Evolutionary conservation across 1,139 yeast species (phyloP), one percentile per base, ranked within the genome.

Genomic region (Taphrina sp.): DNA sequence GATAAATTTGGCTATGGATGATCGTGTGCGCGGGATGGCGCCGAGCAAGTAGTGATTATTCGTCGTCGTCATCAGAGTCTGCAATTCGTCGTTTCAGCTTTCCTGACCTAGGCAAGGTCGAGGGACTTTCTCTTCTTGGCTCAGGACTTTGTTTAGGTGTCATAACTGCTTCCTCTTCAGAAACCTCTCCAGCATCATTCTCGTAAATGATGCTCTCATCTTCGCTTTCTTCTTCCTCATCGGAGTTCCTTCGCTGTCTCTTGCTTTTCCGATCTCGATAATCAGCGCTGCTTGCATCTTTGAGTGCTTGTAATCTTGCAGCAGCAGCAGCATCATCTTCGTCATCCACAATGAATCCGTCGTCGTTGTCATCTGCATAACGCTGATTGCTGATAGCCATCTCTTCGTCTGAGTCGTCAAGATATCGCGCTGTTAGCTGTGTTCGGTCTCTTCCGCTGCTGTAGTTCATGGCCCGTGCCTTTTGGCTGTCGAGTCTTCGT

Each of bases 401-500:
- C 74, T 72, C 75, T 52, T 76, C 79, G 61, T 74, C 75, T 33
- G 72, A 74, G 49, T 74, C 74, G 24, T 63, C 71, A 22, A 34
- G 63, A 58, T 53, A 61, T 20, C 49, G 63, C 12, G 61, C 62
- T 19, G 60, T 58, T 55, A 64, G 20, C 7, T 39, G 64, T 2
- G 64, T 60, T 23, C 43, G 71, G 72, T 58, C 34, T 37, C 52
- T 72, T 69, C 61, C 75, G 57, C 77, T 82, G 69, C 62, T 76
- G 79, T 63, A 80, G 73, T 75, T 81, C 83, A 73, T 90, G 76
- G 75, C 82, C 78, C 69, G 83, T 79, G 70, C 85, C 79, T 66
- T 79, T 72, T 71, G 86, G 81, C 63, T 81, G 52, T 73, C 76
- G 10, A 74, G 72, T 63, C 72, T 71, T 36, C 72, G 65, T 3